Base-by-base conservation (phyloP, 345 rosid genomes). In the Mallotus nudiflorus region DNA sequence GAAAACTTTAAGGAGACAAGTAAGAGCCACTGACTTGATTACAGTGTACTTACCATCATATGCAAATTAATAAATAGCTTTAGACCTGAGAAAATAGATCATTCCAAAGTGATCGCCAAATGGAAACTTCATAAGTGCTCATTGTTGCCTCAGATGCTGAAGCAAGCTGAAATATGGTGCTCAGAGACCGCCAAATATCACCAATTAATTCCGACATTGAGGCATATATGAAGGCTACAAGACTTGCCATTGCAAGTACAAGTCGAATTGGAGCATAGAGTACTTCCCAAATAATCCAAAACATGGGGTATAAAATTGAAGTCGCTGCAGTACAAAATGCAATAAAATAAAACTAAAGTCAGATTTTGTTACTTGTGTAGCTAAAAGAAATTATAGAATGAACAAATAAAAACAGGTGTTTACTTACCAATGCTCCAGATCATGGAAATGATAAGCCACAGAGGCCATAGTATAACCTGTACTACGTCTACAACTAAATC, bases 51-150 rank as follows among this genome's bases (percentile, higher is more conserved):
- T 9, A 42, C 37, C 44, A 33, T 52, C 53, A n/a, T 40, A 59
- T 8, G 42, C 58, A 58, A 63, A 31, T 40, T 50, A 1, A 25
- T 54, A 24, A 9, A 40, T 9, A 20, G 42, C 28, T 59, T 65
- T 81, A 20, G 69, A 92, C 97, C 85, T 96, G 94, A 65, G 99
- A 96, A 78, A 96, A 92, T 59, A 96, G 93, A 73, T 96, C 99
- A 70, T 88, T 89, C 99, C 98, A 96, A 49, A 96, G 96, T 0
- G 90, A 84, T 16, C 88, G 94, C 95, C 98, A 92, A 77, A 86
- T 76, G 50, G 98, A 89, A 82, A 88, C 91, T 84, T 91, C 91
- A 63, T 77, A 75, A 4, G 91, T 66, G 62, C 74, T 84, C 50
- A 82, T 89, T 46, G 93, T 78, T 44, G 84, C 81, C 75, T 81